Conservation (phyloP, 1,284 basidiomycete species). For the Apiotrichum sp. region DNA sequence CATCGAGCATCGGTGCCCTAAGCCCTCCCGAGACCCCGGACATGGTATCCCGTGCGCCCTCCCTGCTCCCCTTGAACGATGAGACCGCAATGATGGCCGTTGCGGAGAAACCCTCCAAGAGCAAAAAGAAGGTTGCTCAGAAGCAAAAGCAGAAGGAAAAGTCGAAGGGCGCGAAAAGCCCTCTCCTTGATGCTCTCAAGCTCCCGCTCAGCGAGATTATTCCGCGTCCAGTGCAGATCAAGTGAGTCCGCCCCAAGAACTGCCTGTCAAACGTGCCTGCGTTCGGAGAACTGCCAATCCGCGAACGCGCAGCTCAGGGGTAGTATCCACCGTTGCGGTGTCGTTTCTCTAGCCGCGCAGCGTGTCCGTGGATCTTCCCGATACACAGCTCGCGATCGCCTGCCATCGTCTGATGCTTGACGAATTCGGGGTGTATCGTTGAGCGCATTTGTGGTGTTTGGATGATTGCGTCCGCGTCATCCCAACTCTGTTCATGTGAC, state of each 20-base stretch:
- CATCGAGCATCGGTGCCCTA: neutral
- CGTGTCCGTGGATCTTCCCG: no score
- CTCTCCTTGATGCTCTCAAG: conserved; percentile 18
- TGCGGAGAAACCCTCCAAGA: neutral
- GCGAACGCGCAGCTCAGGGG: no score
- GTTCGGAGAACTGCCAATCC: no score
- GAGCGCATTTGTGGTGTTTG: no score
- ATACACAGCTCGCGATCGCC: no score
- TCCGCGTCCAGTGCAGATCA: conserved; percentile 24
- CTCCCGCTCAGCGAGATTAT: conserved; percentile 23
- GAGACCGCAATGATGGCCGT: neutral
- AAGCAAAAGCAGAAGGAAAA: neutral
- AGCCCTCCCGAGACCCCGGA: neutral
- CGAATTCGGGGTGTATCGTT: no score
- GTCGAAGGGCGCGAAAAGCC: conserved; percentile 9
- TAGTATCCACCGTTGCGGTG: no score
- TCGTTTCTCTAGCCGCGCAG: no score
- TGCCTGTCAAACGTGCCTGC: no score
- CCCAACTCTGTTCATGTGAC: no score
- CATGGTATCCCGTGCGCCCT: neutral
- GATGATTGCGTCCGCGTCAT: no score
- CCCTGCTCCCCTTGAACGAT: neutral
- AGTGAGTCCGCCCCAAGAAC: conserved; percentile 15
- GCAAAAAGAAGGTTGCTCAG: neutral
- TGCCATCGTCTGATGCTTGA: no score